These are phyloP conservation scores for Amanita phalloides DNA, from an alignment of 768 basidiomycete species.

Conservation along the genomic window DNA sequence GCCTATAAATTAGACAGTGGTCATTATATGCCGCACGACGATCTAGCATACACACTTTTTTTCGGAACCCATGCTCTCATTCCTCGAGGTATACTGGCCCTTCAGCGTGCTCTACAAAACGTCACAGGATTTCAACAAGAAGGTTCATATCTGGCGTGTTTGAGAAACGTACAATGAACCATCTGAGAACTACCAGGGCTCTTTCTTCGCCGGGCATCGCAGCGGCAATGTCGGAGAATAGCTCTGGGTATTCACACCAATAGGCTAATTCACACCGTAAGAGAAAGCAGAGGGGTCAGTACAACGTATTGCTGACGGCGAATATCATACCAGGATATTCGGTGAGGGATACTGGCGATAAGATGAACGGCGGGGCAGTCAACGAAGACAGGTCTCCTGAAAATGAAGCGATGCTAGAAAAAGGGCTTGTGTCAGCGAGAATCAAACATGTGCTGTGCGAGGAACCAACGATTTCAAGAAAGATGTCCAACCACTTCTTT, in stretches of 20 bases:
- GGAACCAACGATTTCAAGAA: conserved; percentile 80
- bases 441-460: neutral
- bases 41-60: conserved; percentile 59
- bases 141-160: neutral
- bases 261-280: conserved; percentile 45
- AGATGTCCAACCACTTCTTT: conserved; percentile 80
- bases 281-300: conserved; percentile 1
- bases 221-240: conserved; percentile 81
- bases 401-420: conserved; percentile 64
- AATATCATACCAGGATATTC: conserved; percentile 71
- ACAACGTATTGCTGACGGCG: neutral
- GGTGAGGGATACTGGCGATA: conserved; percentile 83
- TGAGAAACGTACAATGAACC: conserved; percentile 72
- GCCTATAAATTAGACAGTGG: conserved; percentile 33
- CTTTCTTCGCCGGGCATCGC: conserved; percentile 66
- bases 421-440: conserved; percentile 7
- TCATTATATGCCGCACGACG: neutral
- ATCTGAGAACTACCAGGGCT: conserved; percentile 72
- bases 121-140: neutral
- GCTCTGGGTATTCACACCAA: conserved; percentile 91
- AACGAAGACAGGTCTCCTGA: conserved; percentile 81
- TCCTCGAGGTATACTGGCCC: conserved; percentile 90
- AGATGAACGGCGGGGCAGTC: conserved; percentile 86
- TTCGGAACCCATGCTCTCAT: conserved; percentile 93
- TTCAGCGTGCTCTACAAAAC: conserved; percentile 72